These are phyloP conservation scores for Ascodesmis nigricans DNA, from an alignment of 495 filamentous ascomycete species.

Conservation along the genomic window DNA sequence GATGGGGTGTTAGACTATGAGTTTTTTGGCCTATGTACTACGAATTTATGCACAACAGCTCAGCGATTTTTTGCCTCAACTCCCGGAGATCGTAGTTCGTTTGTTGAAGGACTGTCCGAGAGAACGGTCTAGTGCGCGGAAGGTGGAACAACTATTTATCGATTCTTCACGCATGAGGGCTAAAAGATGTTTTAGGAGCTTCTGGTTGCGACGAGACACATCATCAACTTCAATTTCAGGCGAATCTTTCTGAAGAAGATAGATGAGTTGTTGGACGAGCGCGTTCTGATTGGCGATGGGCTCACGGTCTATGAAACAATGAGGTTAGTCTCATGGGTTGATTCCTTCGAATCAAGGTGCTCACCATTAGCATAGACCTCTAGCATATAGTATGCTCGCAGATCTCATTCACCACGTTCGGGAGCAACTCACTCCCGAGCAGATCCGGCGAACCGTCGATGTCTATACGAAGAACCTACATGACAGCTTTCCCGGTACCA, in stretches of 20 bases:
- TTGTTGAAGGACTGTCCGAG: conserved; percentile 82
- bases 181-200: conserved; percentile 35
- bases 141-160: conserved; percentile 22
- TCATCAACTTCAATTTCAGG: conserved; percentile 97
- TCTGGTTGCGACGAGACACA: conserved; percentile 87
- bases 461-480: conserved; percentile 94
- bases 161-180: not conserved
- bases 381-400: conserved; percentile 96
- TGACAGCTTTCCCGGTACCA: conserved; percentile 89
- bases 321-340: conserved; percentile 22
- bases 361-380: no score
- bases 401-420: conserved; percentile 96
- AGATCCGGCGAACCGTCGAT: conserved; percentile 84
- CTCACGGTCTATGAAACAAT: conserved; percentile 92
- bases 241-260: conserved; percentile 90
- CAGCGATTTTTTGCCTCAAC: conserved; percentile 63
- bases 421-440: conserved; percentile 56
- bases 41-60: conserved; percentile 72
- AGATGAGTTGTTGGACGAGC: conserved; percentile 80
- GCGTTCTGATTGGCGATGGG: conserved; percentile 84
- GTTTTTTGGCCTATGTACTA: conserved; percentile 84
- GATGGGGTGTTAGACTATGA: conserved; percentile 86
- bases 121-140: conserved; percentile 79
- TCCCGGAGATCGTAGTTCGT: conserved; percentile 81
- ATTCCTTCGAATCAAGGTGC: no score